A percentile compares a stretch with the other conserved stretches of the same genome.
Conservation (phyloP, 257 asterid species). For the Solanum stenotomum region DNA sequence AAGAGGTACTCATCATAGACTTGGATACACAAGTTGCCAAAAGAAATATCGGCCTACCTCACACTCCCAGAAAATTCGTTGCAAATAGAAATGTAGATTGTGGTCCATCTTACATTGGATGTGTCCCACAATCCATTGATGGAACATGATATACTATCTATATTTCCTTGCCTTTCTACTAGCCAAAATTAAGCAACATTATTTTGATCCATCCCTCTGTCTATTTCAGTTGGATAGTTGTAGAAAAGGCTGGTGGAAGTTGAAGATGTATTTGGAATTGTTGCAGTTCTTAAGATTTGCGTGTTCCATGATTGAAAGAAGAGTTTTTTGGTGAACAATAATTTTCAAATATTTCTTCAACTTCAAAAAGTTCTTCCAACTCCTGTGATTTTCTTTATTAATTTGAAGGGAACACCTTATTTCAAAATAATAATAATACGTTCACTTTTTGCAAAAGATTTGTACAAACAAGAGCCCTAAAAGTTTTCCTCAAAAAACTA, state of each 20-base stretch:
- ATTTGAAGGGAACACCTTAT: background rate
- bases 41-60: background rate
- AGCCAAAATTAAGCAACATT: background rate
- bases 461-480: background rate
- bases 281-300: background rate
- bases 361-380: background rate
- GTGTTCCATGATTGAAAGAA: background rate
- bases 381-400: background rate
- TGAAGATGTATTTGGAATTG: background rate
- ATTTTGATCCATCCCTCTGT: background rate
- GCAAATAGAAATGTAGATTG: background rate
- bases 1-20: background rate
- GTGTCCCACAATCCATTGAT: background rate
- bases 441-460: background rate
- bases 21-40: background rate
- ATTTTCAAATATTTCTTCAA: background rate
- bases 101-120: background rate
- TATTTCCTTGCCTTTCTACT: background rate
- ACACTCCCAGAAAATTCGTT: background rate
- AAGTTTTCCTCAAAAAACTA: background rate
- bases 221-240: background rate
- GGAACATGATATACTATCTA: background rate
- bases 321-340: background rate
- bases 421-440: background rate
- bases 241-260: background rate